Evolutionary conservation across 1,284 basidiomycete genomes (phyloP).

Genomic region (Caloboletus firmus): DNA sequence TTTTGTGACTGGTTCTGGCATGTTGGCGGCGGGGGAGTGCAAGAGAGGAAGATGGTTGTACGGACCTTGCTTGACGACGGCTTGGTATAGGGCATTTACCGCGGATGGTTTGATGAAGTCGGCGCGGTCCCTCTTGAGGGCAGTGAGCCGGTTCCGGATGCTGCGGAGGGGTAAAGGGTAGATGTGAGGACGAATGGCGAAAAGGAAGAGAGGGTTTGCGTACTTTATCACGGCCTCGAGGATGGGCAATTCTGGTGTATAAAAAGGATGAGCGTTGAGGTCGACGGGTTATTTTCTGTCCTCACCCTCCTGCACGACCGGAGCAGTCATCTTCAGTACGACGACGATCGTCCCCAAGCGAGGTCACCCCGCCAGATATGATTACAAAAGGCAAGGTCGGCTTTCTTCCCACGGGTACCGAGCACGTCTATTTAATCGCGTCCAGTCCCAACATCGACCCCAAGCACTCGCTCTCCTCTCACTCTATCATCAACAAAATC

Average conservation of each 20-base stretch:
- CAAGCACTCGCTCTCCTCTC: constrained; percentile 6
- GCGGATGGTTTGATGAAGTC: constrained; percentile 91
- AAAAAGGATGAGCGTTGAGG: constrained; percentile 18
- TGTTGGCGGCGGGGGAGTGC: neutral
- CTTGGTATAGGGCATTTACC: constrained; percentile 91
- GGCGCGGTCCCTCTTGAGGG: constrained; percentile 84
- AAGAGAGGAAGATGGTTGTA: constrained; percentile 3
- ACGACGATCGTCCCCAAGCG: neutral
- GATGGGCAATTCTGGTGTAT: constrained; percentile 78
- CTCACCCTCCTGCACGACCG: constrained; percentile 75
- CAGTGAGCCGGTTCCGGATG: constrained; percentile 89
- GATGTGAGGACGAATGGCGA: constrained; percentile 12
- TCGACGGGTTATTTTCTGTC: too few species aligned
- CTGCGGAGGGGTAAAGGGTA: constrained; percentile 45
- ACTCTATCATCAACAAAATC: neutral
- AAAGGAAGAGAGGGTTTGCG: constrained; percentile 27
- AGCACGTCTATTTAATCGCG: constrained; percentile 16
- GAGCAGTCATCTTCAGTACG: constrained; percentile 49
- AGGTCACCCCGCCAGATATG: constrained; percentile 23
- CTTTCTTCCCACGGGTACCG: constrained; percentile 31
- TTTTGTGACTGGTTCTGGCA: constrained; percentile 69
- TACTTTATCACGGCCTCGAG: constrained; percentile 94
- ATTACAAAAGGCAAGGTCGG: constrained; percentile 35
- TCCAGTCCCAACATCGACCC: constrained; percentile 17
- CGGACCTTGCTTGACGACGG: constrained; percentile 91